These are phyloP conservation scores for Starmerella geochares DNA, from an alignment of 805 yeast species.

Conservation along the genomic window DNA sequence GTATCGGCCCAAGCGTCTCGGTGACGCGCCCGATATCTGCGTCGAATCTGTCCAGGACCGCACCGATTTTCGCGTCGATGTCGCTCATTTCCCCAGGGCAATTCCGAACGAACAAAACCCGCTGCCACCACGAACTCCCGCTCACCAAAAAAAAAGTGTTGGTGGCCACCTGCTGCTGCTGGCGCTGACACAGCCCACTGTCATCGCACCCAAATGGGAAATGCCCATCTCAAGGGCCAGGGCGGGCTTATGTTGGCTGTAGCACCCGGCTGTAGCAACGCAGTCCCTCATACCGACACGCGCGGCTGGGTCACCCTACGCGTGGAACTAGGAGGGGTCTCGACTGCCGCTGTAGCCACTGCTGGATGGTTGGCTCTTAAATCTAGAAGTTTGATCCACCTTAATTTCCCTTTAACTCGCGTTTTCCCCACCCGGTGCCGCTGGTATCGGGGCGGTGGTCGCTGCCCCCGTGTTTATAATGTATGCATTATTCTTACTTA, in stretches of 20 bases:
- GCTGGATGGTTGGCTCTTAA: too few relatives aligned
- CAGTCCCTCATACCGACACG: too few relatives aligned
- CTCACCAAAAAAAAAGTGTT: neutral
- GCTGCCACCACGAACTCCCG: neutral
- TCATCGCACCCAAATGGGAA: neutral
- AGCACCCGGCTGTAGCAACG: neutral
- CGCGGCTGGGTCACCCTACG: too few relatives aligned
- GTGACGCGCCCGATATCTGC: constrained; percentile 19
- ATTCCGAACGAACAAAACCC: too few relatives aligned
- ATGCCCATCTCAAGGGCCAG: neutral
- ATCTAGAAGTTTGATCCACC: too few relatives aligned
- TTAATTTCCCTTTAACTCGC: neutral
- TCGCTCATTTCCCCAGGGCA: too few relatives aligned
- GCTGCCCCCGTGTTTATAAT: neutral
- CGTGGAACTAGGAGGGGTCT: too few relatives aligned
- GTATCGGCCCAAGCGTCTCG: constrained; percentile 16
- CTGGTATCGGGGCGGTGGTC: too few relatives aligned
- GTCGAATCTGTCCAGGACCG: constrained; percentile 19
- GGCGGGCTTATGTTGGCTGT: neutral
- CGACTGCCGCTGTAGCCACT: too few relatives aligned
- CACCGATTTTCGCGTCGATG: constrained; percentile 11
- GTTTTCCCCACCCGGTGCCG: neutral
- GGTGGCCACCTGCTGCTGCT: neutral
- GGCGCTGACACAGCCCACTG: neutral
- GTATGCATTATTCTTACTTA: neutral